phyloP scores from a whole-genome alignment of 148 eudicot species.

The Rhododendron henanense region DNA sequence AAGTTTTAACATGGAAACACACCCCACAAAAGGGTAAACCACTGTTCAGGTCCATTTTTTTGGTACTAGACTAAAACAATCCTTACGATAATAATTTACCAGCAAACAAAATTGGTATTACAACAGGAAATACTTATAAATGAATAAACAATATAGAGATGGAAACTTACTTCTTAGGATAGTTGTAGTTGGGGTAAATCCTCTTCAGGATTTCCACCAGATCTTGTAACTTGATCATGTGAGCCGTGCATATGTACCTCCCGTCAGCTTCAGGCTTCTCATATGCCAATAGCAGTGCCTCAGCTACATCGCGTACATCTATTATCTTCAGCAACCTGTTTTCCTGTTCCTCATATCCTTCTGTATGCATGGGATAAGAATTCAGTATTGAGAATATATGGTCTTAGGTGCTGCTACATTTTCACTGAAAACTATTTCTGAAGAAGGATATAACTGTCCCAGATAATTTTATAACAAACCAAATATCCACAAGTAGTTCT shows the following conservation, averaged over 20 bases:
- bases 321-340: slow-evolving; percentile 43
- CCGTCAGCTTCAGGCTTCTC: slow-evolving; percentile 80
- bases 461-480: neutral
- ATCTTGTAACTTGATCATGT: slow-evolving; percentile 33
- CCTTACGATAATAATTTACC: neutral
- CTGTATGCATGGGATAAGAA: slow-evolving; percentile 21
- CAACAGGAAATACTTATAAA: neutral
- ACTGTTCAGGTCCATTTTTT: neutral
- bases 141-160: neutral
- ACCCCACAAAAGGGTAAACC: neutral
- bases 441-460: neutral
- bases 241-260: slow-evolving; percentile 61
- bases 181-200: slow-evolving; percentile 31
- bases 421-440: neutral
- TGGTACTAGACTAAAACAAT: neutral
- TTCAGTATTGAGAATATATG: neutral
- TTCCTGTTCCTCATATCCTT: slow-evolving; percentile 43
- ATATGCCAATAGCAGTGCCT: slow-evolving; percentile 56
- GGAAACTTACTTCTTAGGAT: slow-evolving; percentile 39
- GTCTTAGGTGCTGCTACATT: neutral
- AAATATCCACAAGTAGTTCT: neutral
- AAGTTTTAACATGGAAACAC: neutral
- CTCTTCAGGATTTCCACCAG: slow-evolving; percentile 39
- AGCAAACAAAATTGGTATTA: neutral
- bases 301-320: slow-evolving; percentile 81